phyloP scores from a whole-genome alignment of 177 flowering plant genomes.

The Vitis hybrid region DNA sequence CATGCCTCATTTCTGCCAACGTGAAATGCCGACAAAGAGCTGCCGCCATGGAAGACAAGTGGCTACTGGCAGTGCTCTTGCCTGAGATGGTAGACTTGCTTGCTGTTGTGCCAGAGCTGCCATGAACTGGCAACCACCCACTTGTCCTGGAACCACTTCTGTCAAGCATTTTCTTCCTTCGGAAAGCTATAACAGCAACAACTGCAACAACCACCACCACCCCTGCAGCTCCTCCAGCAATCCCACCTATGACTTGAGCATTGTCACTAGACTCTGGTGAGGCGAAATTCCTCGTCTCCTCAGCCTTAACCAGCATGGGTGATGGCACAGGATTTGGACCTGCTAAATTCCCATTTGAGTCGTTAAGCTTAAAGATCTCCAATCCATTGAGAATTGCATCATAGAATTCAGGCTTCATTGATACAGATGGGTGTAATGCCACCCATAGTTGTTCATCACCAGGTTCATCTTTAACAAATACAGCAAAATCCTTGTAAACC shows the following conservation, averaged over 20 bases:
- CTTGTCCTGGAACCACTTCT: slow-evolving; percentile 2
- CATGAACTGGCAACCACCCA: slow-evolving; percentile 61
- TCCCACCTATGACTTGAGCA: background rate
- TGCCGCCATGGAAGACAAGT: slow-evolving; percentile 31
- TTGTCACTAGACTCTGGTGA: background rate
- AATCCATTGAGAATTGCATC: slow-evolving; percentile 67
- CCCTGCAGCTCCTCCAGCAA: slow-evolving; percentile 4
- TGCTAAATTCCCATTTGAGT: slow-evolving; percentile 42
- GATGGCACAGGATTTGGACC: slow-evolving; percentile 66
- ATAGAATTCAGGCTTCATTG: slow-evolving; percentile 37
- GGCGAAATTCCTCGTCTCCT: background rate
- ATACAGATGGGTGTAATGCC: slow-evolving; percentile 45
- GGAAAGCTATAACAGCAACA: slow-evolving; percentile 1
- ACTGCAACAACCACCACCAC: slow-evolving; percentile 2
- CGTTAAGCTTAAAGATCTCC: slow-evolving; percentile 66
- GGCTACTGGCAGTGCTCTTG: slow-evolving; percentile 29
- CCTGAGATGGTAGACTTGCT: slow-evolving; percentile 37
- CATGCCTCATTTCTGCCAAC: slow-evolving; percentile 52
- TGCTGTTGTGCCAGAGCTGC: slow-evolving; percentile 24
- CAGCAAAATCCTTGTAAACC: slow-evolving; percentile 50
- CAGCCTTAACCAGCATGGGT: slow-evolving; percentile 22
- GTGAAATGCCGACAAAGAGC: slow-evolving; percentile 53
- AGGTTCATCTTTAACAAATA: slow-evolving; percentile 23
- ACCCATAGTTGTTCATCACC: slow-evolving; percentile 45
- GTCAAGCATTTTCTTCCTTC: slow-evolving; percentile 3